A percentile compares a stretch with the other conserved stretches of the same genome.
Conservation (phyloP, 1,284 basidiomycete genomes). For the Cronartium quercuum region DNA sequence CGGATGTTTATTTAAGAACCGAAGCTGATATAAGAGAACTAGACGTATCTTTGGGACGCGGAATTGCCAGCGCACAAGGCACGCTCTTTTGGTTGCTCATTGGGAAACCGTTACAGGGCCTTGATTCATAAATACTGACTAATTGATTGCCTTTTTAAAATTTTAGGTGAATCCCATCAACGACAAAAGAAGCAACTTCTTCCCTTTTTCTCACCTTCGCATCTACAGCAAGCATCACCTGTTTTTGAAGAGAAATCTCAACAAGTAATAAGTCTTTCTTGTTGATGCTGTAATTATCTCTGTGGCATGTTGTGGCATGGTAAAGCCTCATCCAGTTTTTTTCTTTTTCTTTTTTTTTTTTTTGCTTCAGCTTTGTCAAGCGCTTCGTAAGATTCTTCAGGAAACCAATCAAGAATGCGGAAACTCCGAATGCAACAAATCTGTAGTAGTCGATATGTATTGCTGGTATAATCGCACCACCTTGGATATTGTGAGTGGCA, state of each 20-base stretch:
- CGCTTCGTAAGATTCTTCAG: neutral
- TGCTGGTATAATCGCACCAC: neutral
- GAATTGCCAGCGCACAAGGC: constrained; percentile 3
- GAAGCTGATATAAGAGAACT: constrained; percentile 59
- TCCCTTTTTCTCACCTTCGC: constrained; percentile 6
- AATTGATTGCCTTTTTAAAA: neutral
- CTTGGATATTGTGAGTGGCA: neutral
- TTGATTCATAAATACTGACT: neutral
- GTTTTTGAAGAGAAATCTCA: constrained; percentile 1
- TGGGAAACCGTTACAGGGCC: constrained; percentile 21
- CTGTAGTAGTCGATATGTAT: neutral
- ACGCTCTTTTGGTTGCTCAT: constrained; percentile 40
- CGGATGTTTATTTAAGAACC: constrained; percentile 64
- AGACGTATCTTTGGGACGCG: constrained; percentile 48
- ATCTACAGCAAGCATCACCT: neutral
- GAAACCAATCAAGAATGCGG: neutral
- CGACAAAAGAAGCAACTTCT: constrained; percentile 9
- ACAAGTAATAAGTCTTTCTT: neutral
- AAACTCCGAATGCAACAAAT: neutral
- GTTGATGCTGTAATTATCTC: neutral
- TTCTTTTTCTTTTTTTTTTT: neutral
- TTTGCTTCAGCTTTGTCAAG: neutral
- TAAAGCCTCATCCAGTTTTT: neutral
- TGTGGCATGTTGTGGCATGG: neutral
- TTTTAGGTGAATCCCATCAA: neutral